Conservation (phyloP, 2,329 filamentous ascomycete genomes). For the Fusarium pseudoanthophilum region DNA sequence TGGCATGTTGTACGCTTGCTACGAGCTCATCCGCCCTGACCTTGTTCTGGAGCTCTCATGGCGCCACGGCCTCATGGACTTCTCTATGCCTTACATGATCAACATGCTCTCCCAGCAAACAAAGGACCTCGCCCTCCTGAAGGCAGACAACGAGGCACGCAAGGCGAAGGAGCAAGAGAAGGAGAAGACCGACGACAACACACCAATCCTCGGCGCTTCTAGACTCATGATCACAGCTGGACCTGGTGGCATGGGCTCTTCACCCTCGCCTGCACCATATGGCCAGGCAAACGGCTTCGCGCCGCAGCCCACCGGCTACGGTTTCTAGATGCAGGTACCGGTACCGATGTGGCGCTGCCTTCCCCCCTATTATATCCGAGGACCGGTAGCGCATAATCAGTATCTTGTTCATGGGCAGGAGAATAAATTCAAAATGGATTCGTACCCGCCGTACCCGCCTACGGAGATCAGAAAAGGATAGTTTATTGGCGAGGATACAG, state of each 20-base stretch:
- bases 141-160: conserved; percentile 95
- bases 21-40: conserved; percentile 94
- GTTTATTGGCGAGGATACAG: conserved; percentile 41
- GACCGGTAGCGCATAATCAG: conserved; percentile 12
- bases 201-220: conserved; percentile 88
- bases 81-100: conserved; percentile 99
- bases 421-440: conserved; percentile 5
- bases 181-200: conserved; percentile 91
- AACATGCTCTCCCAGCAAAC: conserved; percentile 95
- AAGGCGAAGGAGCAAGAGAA: conserved; percentile 77
- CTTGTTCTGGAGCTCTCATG: conserved; percentile 95
- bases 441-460: conserved; percentile 1
- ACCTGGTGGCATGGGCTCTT: conserved; percentile 61
- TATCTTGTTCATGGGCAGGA: conserved; percentile 10
- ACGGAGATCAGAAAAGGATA: conserved; percentile 28
- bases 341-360: conserved; percentile 45
- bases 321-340: conserved; percentile 60
- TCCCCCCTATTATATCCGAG: conserved; percentile 24
- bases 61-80: conserved; percentile 93
- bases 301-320: conserved; percentile 86
- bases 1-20: conserved; percentile 99
- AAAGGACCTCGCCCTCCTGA: conserved; percentile 82
- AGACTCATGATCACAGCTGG: conserved; percentile 97
- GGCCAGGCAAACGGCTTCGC: conserved; percentile 88
- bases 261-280: conserved; percentile 72